Evolutionary conservation across 2,329 filamentous ascomycete genomes (phyloP).

Genomic region (Arthroderma sp.): DNA sequence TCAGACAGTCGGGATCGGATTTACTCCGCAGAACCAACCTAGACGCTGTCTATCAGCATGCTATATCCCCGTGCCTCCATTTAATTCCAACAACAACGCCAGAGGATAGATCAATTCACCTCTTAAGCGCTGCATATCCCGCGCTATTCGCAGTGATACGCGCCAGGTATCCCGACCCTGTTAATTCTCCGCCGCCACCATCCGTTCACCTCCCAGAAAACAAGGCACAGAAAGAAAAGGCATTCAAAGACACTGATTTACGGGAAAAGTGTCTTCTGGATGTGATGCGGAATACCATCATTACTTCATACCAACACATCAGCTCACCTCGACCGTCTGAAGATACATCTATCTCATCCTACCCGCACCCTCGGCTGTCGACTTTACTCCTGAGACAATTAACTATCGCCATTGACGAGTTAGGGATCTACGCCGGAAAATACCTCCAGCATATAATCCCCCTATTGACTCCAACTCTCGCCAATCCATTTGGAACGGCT

Average conservation of each 20-base stretch:
- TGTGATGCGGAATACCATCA: constrained; percentile 22
- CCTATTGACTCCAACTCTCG: constrained; percentile 50
- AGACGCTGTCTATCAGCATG: constrained; percentile 33
- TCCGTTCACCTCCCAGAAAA: constrained; percentile 1
- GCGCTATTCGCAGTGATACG: constrained; percentile 48
- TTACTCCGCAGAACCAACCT: constrained; percentile 32
- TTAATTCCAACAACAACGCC: constrained; percentile 67
- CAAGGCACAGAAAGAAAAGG: constrained; percentile 1
- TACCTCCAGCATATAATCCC: constrained; percentile 51
- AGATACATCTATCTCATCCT: constrained; percentile 34
- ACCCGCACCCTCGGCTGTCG: constrained; percentile 35
- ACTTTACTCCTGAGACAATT: constrained; percentile 29
- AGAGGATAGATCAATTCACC: constrained; percentile 50
- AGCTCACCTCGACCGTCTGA: constrained; percentile 31
- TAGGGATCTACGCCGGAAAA: constrained; percentile 26
- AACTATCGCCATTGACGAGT: constrained; percentile 15
- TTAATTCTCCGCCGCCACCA: constrained; percentile 12
- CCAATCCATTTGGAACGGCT: constrained; percentile 53
- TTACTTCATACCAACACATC: constrained; percentile 32
- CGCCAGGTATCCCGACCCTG: constrained; percentile 22
- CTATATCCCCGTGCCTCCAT: constrained; percentile 50
- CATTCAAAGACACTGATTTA: constrained; percentile 15
- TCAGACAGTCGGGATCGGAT: constrained; percentile 24
- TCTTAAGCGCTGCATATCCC: constrained; percentile 54
- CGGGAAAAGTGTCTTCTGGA: constrained; percentile 14